phyloP scores from a whole-genome alignment of 371 early-diverging fungal genomes.

The Batkoa obscura region DNA sequence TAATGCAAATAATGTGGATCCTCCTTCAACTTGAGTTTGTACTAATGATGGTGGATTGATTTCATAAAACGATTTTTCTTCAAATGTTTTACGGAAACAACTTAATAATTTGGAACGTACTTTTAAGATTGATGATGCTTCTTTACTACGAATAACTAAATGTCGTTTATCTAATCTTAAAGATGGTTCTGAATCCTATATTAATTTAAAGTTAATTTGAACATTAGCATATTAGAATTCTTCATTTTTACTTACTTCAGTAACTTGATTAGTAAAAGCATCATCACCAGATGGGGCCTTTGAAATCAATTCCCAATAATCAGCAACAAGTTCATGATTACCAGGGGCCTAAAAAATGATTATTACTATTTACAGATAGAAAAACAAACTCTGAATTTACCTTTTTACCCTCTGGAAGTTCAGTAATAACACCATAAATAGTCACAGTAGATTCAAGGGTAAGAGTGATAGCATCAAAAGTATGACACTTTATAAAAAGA shows the following conservation, averaged over 20 bases:
- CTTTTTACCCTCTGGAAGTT: conserved; percentile 82
- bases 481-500: conserved; percentile 50
- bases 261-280: conserved; percentile 78
- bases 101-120: conserved; percentile 76
- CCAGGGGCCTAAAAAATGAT: conserved; percentile 60
- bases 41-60: conserved; percentile 99
- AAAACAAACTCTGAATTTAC: conserved; percentile 16
- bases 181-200: conserved; percentile 69
- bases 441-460: conserved; percentile 82
- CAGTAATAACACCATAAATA: conserved; percentile 70
- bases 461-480: conserved; percentile 83
- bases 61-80: conserved; percentile 64
- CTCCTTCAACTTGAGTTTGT: conserved; percentile 99
- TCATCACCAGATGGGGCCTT: conserved; percentile 93
- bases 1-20: conserved; percentile 90
- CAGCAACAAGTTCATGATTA: conserved; percentile 84
- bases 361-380: too few species aligned
- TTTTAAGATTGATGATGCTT: conserved; percentile 72
- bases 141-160: conserved; percentile 90
- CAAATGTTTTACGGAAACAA: conserved; percentile 91
- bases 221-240: background rate
- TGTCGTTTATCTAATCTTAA: conserved; percentile 90
- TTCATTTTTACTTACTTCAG: conserved; percentile 18
- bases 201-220: background rate
- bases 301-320: conserved; percentile 89